A percentile compares a stretch with the other conserved stretches of the same genome.
These are phyloP conservation scores for Phytophthora constricta DNA, from an alignment of 352 stramenopile species.

Conservation along the genomic window DNA sequence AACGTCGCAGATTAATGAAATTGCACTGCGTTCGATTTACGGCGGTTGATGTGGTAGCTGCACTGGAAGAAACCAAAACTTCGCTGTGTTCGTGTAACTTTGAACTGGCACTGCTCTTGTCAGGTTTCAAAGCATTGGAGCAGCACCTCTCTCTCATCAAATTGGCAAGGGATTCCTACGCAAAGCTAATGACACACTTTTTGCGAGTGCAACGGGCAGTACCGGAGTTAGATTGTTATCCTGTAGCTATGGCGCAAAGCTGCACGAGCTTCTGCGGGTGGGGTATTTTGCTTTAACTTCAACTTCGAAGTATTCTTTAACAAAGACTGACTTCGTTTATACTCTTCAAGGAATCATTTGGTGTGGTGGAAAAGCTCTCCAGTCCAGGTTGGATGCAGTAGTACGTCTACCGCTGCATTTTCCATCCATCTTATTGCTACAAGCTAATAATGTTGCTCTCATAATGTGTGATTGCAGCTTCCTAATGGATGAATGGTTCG, in stretches of 20 bases:
- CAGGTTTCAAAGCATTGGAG: slow-evolving; percentile 41
- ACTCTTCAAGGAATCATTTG: slow-evolving; percentile 37
- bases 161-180: slow-evolving; percentile 28
- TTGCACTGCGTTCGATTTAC: slow-evolving; percentile 26
- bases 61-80: slow-evolving; percentile 37
- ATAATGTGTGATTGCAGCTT: slow-evolving; percentile 14
- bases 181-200: slow-evolving; percentile 28
- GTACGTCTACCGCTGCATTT: slow-evolving; percentile 15
- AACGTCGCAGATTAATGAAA: slow-evolving; percentile 4
- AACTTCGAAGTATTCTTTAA: background rate
- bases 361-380: slow-evolving; percentile 34
- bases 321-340: background rate
- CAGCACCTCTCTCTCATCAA: slow-evolving; percentile 19
- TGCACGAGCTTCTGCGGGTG: slow-evolving; percentile 36
- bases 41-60: slow-evolving; percentile 2
- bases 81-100: slow-evolving; percentile 45
- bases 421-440: background rate
- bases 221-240: slow-evolving; percentile 58
- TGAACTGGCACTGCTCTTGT: slow-evolving; percentile 57
- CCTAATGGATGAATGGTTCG: slow-evolving; percentile 35
- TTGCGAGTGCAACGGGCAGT: slow-evolving; percentile 41
- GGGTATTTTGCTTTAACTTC: background rate
- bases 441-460: background rate
- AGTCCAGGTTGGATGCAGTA: slow-evolving; percentile 46
- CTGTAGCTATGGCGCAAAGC: slow-evolving; percentile 25